These are phyloP conservation scores for Phytopythium kandeliae DNA, from an alignment of 352 stramenopile genomes.

Conservation along the genomic window DNA sequence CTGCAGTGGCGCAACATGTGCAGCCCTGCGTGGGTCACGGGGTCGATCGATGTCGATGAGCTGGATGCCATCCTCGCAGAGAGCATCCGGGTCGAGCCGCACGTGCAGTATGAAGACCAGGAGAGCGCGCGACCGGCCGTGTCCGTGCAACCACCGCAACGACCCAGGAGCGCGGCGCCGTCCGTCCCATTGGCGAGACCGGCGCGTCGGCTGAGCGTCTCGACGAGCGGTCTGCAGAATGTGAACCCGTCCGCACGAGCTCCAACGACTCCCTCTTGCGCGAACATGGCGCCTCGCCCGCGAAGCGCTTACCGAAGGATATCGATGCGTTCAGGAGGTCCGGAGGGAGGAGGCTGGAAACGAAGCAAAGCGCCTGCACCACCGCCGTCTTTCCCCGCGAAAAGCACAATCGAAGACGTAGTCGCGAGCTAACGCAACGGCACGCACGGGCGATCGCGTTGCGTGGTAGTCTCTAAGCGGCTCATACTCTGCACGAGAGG, in stretches of 20 bases:
- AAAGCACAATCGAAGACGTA: neutral
- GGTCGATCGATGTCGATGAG: slow-evolving; percentile 50
- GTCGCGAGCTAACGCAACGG: neutral
- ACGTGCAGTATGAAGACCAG: neutral
- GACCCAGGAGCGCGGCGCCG: slow-evolving; percentile 4
- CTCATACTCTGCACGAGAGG: too few relatives aligned
- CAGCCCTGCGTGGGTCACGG: neutral
- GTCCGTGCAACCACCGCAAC: neutral
- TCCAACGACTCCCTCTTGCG: neutral
- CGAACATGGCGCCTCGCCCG: neutral
- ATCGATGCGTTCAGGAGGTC: neutral
- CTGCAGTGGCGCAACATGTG: slow-evolving; percentile 4
- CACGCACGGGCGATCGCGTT: neutral
- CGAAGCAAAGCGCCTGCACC: neutral
- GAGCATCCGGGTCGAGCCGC: slow-evolving; percentile 6
- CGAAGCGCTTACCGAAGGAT: neutral
- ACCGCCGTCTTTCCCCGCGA: neutral
- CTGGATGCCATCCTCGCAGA: slow-evolving; percentile 42
- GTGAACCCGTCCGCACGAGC: neutral
- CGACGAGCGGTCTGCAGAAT: neutral
- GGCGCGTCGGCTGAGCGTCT: neutral
- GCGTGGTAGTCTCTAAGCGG: too few relatives aligned
- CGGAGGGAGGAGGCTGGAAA: neutral
- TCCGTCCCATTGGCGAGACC: slow-evolving; percentile 1
- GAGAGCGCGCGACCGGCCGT: neutral